Percentiles rank a stretch among this genome's conserved stretches.
Conservation (phyloP, 1,284 basidiomycete species). For the Rugiboletus extremiorientalis region DNA sequence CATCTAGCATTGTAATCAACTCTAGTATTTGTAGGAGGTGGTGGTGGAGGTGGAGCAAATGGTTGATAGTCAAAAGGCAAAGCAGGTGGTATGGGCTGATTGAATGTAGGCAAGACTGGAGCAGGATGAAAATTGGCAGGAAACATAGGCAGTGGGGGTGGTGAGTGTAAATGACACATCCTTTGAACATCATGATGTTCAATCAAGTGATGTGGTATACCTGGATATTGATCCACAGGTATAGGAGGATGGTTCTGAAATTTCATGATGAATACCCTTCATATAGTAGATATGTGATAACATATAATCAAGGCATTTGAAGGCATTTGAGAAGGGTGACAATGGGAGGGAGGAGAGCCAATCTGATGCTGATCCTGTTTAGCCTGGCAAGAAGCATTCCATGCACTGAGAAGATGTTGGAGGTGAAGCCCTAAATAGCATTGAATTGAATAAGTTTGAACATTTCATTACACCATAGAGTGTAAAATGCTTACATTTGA, state of each 20-base stretch:
- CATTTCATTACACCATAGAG: no score
- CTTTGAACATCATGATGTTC: not conserved
- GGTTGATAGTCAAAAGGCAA: no score
- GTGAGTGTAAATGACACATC: not conserved
- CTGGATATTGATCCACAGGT: no score
- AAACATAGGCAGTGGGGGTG: no score
- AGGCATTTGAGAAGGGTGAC: not conserved
- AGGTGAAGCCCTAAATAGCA: not conserved
- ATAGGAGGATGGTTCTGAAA: not conserved
- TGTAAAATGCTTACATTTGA: no score
- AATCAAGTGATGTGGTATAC: not conserved
- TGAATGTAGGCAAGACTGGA: no score
- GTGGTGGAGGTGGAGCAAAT: not conserved
- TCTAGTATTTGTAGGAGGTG: not conserved
- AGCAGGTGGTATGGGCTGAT: no score
- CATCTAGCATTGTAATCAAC: not conserved
- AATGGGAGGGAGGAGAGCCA: not conserved
- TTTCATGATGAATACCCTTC: no score
- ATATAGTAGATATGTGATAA: not conserved
- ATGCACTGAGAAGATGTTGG: constrained; percentile 1
- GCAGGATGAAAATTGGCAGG: no score
- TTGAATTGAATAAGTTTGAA: no score
- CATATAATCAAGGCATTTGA: not conserved
- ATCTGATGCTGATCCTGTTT: not conserved
- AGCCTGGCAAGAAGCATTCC: not conserved